Base-by-base conservation (phyloP, 2,329 filamentous ascomycete genomes). In the Calonectria honghensis region DNA sequence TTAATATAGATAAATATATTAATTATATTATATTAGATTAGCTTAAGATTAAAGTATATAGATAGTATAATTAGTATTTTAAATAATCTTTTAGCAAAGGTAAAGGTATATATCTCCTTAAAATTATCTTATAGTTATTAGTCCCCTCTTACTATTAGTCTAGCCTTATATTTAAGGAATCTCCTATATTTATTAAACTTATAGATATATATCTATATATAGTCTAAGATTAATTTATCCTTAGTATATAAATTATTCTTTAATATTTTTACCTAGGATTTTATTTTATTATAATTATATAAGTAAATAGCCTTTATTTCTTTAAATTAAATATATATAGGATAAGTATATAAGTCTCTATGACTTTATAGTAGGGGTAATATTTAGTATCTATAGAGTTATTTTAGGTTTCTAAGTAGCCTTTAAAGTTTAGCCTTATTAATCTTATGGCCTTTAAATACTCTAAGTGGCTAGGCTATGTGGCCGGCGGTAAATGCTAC, bases 121-220 rank as follows among this genome's bases (percentile, higher is more conserved):
- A 6, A 11, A 31, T 1, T 1, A 29, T 27, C 50, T 52, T 31
- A 11, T 31, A 18, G 7, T 6, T 52, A 18, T 31, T 52, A 31
- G 31, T 52, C 27, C 1, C 27, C 31, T 29, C 27, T 29, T 31
- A 52, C 16, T 13, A 52, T 6, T 13, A 52, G 13, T 16, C 7
- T 14, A 29, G 13, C 13, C 5, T 52, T 52, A 52, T 31, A 52
- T 11, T 52, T 52, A 13, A 52, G 5, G 4, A 52, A 31, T 7
- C 13, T 29, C 6, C 27, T 52, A 52, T 52, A 52, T 31, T 51
- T 51, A 51, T 51, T 27, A 10, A 51, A 24, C n/a, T 51, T 51
- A 51, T 51, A 51, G 6, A 24, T 52, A 52, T 29, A 52, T 52
- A 52, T 10, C 6, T 52, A 52, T 52, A 52, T 52, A 52, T 52